A percentile compares a stretch with the other conserved stretches of the same genome.
Evolutionary conservation across 345 rosid species (phyloP).

Genomic region (Arabis alpina): DNA sequence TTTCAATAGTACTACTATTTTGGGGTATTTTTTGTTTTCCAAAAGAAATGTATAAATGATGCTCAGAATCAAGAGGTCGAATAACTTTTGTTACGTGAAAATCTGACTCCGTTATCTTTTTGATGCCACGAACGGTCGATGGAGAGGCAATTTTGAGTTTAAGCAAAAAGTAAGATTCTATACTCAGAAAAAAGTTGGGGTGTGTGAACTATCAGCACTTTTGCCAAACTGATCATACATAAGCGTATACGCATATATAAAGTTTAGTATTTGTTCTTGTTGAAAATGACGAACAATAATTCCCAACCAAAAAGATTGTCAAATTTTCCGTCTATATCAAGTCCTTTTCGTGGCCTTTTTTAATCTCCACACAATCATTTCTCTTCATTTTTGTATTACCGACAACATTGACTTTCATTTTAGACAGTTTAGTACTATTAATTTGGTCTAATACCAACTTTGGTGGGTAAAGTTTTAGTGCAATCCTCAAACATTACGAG

Average conservation of each 20-base stretch:
- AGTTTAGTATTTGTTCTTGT: slow-evolving; percentile 18
- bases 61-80: slow-evolving; percentile 21
- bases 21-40: background rate
- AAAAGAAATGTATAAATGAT: background rate
- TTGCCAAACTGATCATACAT: slow-evolving; percentile 21
- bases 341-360: slow-evolving; percentile 14
- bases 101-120: slow-evolving; percentile 30
- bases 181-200: slow-evolving; percentile 13
- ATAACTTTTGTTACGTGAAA: slow-evolving; percentile 33
- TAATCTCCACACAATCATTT: slow-evolving; percentile 4
- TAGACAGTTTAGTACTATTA: background rate
- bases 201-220: slow-evolving; percentile 30
- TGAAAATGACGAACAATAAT: slow-evolving; percentile 19
- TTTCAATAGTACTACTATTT: slow-evolving; percentile 14
- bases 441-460: background rate
- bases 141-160: slow-evolving; percentile 36
- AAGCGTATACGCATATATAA: slow-evolving; percentile 23
- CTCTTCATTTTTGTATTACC: slow-evolving; percentile 19
- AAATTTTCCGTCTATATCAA: slow-evolving; percentile 7
- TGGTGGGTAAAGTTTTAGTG: background rate
- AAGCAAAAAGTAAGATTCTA: slow-evolving; percentile 33
- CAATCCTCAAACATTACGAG: too few relatives aligned
- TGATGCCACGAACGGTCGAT: slow-evolving; percentile 37
- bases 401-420: slow-evolving; percentile 14
- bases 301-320: slow-evolving; percentile 26